phyloP scores from a whole-genome alignment of 2,329 filamentous ascomycete species.

The Bipolaris victoriae region DNA sequence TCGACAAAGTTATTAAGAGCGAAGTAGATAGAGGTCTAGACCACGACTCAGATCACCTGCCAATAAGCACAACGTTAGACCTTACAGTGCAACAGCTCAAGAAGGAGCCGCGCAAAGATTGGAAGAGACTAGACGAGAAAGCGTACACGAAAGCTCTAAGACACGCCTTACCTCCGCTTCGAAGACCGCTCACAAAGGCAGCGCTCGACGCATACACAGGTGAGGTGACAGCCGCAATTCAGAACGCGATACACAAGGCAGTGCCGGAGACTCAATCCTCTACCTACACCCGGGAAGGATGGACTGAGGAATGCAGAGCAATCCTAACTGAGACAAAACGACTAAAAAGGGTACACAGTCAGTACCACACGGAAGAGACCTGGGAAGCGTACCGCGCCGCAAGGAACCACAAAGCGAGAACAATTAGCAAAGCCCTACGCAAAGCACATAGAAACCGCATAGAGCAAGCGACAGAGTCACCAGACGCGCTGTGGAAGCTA shows the following conservation, averaged over 20 bases:
- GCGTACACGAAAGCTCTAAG: slow-evolving; percentile 14
- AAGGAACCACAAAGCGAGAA: slow-evolving; percentile 33
- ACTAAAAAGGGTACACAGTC: slow-evolving; percentile 16
- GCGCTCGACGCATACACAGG: slow-evolving; percentile 17
- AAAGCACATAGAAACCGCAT: slow-evolving; percentile 29
- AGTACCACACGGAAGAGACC: slow-evolving; percentile 10
- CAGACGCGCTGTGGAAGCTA: slow-evolving; percentile 29
- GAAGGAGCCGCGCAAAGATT: slow-evolving; percentile 6
- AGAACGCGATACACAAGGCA: slow-evolving; percentile 14
- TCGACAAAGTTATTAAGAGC: slow-evolving; percentile 19
- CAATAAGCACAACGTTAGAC: slow-evolving; percentile 24
- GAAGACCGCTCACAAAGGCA: slow-evolving; percentile 16
- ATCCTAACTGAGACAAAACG: slow-evolving; percentile 19
- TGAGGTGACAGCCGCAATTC: slow-evolving; percentile 15
- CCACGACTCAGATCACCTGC: slow-evolving; percentile 31
- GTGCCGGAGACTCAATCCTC: slow-evolving; percentile 6
- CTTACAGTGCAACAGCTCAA: slow-evolving; percentile 10
- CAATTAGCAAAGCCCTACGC: slow-evolving; percentile 25
- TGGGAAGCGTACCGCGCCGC: slow-evolving; percentile 20
- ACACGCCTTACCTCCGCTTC: slow-evolving; percentile 15
- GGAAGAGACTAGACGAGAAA: slow-evolving; percentile 7
- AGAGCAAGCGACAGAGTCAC: slow-evolving; percentile 26
- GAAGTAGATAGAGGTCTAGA: slow-evolving; percentile 17
- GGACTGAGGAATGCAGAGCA: slow-evolving; percentile 16
- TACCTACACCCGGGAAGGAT: slow-evolving; percentile 10